phyloP scores from a whole-genome alignment of 2,329 filamentous ascomycete genomes.

The Plectosphaerella cucumerina region DNA sequence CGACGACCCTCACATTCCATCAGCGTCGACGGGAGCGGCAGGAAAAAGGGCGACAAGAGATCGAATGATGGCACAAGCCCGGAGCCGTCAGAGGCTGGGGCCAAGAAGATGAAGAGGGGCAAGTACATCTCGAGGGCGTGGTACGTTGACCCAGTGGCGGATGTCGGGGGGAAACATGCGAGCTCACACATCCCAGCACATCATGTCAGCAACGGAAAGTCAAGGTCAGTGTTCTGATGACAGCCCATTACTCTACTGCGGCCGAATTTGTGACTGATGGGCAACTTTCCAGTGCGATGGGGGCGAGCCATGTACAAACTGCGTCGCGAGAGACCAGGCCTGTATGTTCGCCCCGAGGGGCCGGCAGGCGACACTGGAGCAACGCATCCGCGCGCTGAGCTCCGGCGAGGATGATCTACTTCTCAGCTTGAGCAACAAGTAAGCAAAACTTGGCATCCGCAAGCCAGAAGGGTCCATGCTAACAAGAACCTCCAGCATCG shows the following conservation, averaged over 20 bases:
- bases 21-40: not conserved
- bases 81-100: conserved; percentile 1
- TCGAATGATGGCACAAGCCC: not conserved
- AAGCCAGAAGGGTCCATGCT: not conserved
- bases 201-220: conserved; percentile 10
- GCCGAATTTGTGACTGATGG: no score
- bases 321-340: conserved; percentile 3
- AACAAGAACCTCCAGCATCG: not conserved
- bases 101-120: conserved; percentile 8
- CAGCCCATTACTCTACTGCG: no score
- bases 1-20: not conserved
- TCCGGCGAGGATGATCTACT: not conserved
- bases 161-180: no score
- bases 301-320: conserved; percentile 8
- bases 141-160: conserved; percentile 1
- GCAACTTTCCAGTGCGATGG: conserved; percentile 6
- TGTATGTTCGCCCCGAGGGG: conserved; percentile 5
- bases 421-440: not conserved
- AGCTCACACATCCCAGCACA: not conserved
- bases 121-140: conserved; percentile 10
- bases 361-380: not conserved
- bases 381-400: not conserved
- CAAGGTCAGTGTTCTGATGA: conserved; percentile 4
- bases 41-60: not conserved
- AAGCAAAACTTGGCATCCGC: not conserved